These are phyloP conservation scores for Coprinopsis cinerea DNA, from an alignment of 768 basidiomycete genomes.

Conservation along the genomic window DNA sequence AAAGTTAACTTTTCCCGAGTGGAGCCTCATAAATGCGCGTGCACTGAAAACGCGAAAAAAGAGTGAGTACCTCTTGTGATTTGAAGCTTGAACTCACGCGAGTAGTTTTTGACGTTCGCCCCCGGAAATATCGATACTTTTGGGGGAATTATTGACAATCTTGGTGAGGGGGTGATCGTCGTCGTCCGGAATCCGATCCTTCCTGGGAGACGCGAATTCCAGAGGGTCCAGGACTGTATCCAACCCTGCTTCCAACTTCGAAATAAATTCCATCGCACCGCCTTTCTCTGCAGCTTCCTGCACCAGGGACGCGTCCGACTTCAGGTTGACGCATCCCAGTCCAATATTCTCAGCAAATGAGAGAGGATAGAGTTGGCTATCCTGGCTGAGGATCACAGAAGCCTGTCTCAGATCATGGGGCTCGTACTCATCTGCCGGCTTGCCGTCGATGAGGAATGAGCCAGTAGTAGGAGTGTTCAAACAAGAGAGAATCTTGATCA, in stretches of 20 bases:
- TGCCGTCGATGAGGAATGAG: slow-evolving; percentile 37
- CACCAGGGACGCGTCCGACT: slow-evolving; percentile 18
- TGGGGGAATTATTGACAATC: slow-evolving; percentile 20
- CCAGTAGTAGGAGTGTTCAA: slow-evolving; percentile 43
- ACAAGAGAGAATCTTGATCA: slow-evolving; percentile 45
- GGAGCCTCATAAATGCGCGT: slow-evolving; percentile 40
- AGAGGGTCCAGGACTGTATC: slow-evolving; percentile 34
- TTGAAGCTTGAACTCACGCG: slow-evolving; percentile 31
- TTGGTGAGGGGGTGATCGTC: slow-evolving; percentile 22
- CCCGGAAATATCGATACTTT: slow-evolving; percentile 30
- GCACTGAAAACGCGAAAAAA: slow-evolving; percentile 22
- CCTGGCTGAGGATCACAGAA: slow-evolving; percentile 45
- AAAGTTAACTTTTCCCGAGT: slow-evolving; percentile 36
- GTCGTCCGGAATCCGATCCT: slow-evolving; percentile 22
- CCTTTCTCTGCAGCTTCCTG: slow-evolving; percentile 31
- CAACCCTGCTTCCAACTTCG: slow-evolving; percentile 31
- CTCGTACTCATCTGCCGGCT: slow-evolving; percentile 31
- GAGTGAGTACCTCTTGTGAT: neutral
- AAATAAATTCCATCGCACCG: slow-evolving; percentile 35
- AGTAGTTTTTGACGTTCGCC: slow-evolving; percentile 46
- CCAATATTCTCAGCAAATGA: slow-evolving; percentile 37
- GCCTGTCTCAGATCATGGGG: slow-evolving; percentile 35
- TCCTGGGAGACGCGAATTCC: slow-evolving; percentile 8
- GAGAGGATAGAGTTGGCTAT: slow-evolving; percentile 42
- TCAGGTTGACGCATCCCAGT: slow-evolving; percentile 22